Evolutionary conservation across 139 green algal genomes (phyloP).

Genomic region (Chlamydomonas schloesseri): DNA sequence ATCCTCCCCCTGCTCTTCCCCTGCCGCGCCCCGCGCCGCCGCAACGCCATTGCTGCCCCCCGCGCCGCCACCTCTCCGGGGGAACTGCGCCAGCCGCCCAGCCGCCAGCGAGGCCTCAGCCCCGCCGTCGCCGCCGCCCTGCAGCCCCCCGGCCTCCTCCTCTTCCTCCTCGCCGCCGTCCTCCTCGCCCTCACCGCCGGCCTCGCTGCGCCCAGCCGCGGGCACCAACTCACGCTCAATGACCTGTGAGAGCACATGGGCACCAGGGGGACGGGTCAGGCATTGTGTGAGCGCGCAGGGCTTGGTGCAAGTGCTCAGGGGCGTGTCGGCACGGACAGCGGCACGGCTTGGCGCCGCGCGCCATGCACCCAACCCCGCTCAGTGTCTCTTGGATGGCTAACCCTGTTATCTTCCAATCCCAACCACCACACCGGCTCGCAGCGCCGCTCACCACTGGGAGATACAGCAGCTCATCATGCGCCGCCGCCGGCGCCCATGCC

Average conservation of each 20-base stretch:
- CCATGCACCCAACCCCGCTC: no score
- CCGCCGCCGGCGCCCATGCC: background rate
- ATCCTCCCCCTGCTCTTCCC: background rate
- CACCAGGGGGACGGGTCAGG: background rate
- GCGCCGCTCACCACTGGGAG: conserved; percentile 32
- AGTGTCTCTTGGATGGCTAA: no score
- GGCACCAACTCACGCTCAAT: background rate
- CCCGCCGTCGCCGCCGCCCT: background rate
- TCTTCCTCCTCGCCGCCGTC: background rate
- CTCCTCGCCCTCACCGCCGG: background rate
- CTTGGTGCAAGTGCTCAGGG: no score
- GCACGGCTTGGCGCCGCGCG: no score
- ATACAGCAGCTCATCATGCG: conserved; percentile 24
- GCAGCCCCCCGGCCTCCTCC: background rate
- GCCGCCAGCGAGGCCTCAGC: background rate
- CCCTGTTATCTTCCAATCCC: no score
- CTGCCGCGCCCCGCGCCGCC: background rate
- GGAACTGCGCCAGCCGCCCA: conserved; percentile 14
- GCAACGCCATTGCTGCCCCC: background rate
- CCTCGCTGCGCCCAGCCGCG: background rate
- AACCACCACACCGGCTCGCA: no score
- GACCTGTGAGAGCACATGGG: background rate
- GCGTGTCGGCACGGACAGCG: no score
- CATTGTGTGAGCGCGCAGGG: background rate
- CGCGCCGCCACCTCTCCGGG: background rate